Conservation (phyloP, 2,329 filamentous ascomycete genomes). For the Fusarium succisae region DNA sequence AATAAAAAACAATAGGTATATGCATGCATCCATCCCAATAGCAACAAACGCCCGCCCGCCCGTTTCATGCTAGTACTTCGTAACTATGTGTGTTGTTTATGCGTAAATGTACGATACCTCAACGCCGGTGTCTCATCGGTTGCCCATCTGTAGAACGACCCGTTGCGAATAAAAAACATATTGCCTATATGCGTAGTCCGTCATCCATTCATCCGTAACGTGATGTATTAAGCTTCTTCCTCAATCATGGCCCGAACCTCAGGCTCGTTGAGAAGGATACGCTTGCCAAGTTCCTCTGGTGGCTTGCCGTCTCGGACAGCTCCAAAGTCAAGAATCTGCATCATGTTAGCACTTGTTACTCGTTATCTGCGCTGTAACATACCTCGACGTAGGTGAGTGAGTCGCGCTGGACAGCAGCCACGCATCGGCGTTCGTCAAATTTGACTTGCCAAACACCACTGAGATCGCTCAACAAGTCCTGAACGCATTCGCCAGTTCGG, state of each 20-base stretch:
- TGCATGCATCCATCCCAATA: slow-evolving; percentile 25
- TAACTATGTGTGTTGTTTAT: slow-evolving; percentile 37
- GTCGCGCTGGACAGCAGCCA: slow-evolving; percentile 94
- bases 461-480: slow-evolving; percentile 90
- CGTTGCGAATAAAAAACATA: slow-evolving; percentile 31
- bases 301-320: slow-evolving; percentile 89
- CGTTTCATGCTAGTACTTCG: slow-evolving; percentile 38
- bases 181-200: slow-evolving; percentile 1
- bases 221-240: slow-evolving; percentile 50
- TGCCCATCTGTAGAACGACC: slow-evolving; percentile 13
- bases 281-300: slow-evolving; percentile 78
- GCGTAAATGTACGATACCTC: slow-evolving; percentile 34
- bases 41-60: slow-evolving; percentile 38
- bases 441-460: slow-evolving; percentile 99
- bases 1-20: slow-evolving; percentile 43
- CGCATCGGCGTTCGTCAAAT: slow-evolving; percentile 94
- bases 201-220: not conserved
- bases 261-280: slow-evolving; percentile 72
- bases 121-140: slow-evolving; percentile 37
- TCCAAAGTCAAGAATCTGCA: slow-evolving; percentile 94
- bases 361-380: slow-evolving; percentile 46
- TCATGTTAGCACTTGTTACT: not conserved
- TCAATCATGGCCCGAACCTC: slow-evolving; percentile 63
- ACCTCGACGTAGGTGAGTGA: slow-evolving; percentile 96
- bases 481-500: slow-evolving; percentile 87